These are phyloP conservation scores for Vanderwaltozyma verrucispora DNA, from an alignment of 805 yeast species.

Conservation along the genomic window DNA sequence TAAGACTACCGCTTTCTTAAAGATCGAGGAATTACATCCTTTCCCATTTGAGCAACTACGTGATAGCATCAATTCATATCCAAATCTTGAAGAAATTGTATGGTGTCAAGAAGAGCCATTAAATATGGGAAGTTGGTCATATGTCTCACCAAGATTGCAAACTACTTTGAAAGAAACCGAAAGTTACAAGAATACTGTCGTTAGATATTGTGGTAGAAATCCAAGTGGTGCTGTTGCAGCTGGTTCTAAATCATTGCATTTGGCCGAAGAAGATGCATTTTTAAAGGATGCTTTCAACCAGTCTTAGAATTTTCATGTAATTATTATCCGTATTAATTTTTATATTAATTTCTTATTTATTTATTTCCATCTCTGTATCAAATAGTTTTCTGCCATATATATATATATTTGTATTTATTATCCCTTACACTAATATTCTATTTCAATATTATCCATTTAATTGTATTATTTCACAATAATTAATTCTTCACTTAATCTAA, in stretches of 20 bases:
- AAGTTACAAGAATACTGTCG: conserved; percentile 42
- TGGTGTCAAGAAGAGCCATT: conserved; percentile 99
- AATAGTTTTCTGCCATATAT: too few species aligned
- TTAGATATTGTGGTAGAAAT: conserved; percentile 94
- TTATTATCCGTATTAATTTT: too few species aligned
- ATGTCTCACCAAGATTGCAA: conserved; percentile 69
- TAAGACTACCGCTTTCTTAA: conserved; percentile 78
- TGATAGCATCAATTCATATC: conserved; percentile 71
- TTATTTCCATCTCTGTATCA: too few species aligned
- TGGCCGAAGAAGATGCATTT: conserved; percentile 81
- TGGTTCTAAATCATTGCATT: conserved; percentile 83
- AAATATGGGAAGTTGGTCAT: conserved; percentile 89
- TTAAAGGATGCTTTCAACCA: conserved; percentile 58
- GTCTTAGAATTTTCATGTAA: neutral
- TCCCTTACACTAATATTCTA: too few species aligned
- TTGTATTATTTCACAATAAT: too few species aligned
- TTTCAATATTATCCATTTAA: too few species aligned
- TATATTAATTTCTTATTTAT: too few species aligned
- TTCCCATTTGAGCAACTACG: conserved; percentile 95
- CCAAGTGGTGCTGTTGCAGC: conserved; percentile 99
- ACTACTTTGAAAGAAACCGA: conserved; percentile 71
- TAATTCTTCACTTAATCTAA: too few species aligned
- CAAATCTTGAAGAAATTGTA: conserved; percentile 76
- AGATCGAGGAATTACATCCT: conserved; percentile 93
- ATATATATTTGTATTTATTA: too few species aligned